Base-by-base conservation (phyloP, 139 green algal species). In the Trebouxia sp. region DNA sequence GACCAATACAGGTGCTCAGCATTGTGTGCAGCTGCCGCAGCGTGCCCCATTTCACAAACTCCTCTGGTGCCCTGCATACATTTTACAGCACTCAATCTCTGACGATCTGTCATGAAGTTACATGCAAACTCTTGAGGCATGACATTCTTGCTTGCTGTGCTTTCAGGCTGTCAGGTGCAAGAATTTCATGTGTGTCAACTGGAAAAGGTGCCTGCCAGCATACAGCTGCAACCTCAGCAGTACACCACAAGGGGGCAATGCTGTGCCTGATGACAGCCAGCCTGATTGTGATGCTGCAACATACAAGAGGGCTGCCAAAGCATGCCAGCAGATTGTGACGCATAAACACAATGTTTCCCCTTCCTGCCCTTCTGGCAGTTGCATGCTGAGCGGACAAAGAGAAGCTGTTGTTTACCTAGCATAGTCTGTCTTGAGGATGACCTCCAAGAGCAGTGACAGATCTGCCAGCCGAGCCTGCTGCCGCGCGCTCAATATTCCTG, bases 381-480 rank as follows among this genome's bases (percentile, higher is more conserved):
- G 4, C 3, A 56, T 38, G 1, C 70, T 65, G 42, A 58, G 10
- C 1, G 8, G 11, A 62, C 17, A 30, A 6, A 50, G 5, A 26
- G 5, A 32, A 0, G 26, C 17, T 30, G n/a, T 22, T n/a, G 1
- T 41, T 26, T 48, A 83, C 78, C 45, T 66, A 45, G 22, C 39
- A 26, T 75, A 65, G 41, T 76, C 83, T 10, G 92, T 95, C 70
- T 93, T 92, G 3, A 96, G 75, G 15, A 98, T 85, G 10, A 95
- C 89, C 28, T 98, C 92, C 75, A 98, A 84, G 75, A 98, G 87
- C 85, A 98, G 88, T 32, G 87, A 93, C 43, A 97, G 70, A 87
- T 98, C 94, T 10, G 92, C 92, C 82, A 97, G 88, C 67, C 93
- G 92, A 0, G 94, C 93, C 3, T 90, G 85, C 85, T 97, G 93